These are phyloP conservation scores for Boletus coffeatus DNA, from an alignment of 1,284 basidiomycete genomes.

Conservation along the genomic window DNA sequence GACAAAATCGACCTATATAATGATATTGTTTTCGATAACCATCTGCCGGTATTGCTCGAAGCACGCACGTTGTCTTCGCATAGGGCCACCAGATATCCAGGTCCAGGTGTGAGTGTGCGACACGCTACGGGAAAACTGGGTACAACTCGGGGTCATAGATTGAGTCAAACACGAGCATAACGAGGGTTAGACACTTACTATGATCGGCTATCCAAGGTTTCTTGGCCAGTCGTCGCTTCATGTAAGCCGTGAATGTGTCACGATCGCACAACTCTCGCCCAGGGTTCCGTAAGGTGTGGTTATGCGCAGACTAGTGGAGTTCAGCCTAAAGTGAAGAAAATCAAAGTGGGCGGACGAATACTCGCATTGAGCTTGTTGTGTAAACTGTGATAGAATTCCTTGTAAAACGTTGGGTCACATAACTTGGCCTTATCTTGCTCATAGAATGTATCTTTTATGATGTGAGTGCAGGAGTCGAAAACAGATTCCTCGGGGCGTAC, in stretches of 20 bases:
- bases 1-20: constrained; percentile 53
- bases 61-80: constrained; percentile 22
- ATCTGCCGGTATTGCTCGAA: background rate
- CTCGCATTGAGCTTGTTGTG: constrained; percentile 47
- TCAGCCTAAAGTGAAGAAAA: background rate
- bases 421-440: constrained; percentile 49
- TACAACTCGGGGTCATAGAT: constrained; percentile 36
- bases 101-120: constrained; percentile 57
- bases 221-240: constrained; percentile 46
- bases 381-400: constrained; percentile 43
- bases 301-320: constrained; percentile 39
- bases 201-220: constrained; percentile 45
- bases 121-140: constrained; percentile 54
- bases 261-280: constrained; percentile 33
- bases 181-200: constrained; percentile 31
- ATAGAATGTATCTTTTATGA: constrained; percentile 41
- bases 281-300: constrained; percentile 40
- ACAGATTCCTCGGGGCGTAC: constrained; percentile 28
- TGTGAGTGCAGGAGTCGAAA: background rate
- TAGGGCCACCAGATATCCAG: constrained; percentile 58
- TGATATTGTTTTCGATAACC: background rate
- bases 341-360: constrained; percentile 15
- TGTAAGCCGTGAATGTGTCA: constrained; percentile 42
- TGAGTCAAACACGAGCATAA: background rate
- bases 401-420: constrained; percentile 41